phyloP scores from a whole-genome alignment of 1,284 basidiomycete species.

The Tremellales sp. region DNA sequence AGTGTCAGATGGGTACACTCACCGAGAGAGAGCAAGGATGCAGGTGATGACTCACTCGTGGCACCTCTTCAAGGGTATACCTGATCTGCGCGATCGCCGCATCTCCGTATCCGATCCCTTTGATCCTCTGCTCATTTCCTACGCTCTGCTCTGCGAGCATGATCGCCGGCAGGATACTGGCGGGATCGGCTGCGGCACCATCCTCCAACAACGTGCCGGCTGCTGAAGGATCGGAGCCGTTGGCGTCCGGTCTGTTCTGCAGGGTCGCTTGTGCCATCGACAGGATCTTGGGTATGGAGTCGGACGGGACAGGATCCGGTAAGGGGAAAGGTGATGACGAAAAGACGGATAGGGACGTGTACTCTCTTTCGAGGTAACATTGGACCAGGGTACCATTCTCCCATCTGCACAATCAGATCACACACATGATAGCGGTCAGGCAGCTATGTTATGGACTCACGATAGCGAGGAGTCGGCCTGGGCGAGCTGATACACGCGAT shows the following conservation, averaged over 20 bases:
- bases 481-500: conserved; percentile 18
- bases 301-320: conserved; percentile 46
- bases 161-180: conserved; percentile 73
- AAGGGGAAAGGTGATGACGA: conserved; percentile 14
- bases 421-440: background rate
- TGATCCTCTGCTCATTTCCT: conserved; percentile 21
- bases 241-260: conserved; percentile 31
- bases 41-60: conserved; percentile 47
- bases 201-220: conserved; percentile 50
- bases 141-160: conserved; percentile 57
- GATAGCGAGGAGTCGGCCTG: background rate
- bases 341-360: conserved; percentile 7
- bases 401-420: background rate
- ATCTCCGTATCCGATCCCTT: conserved; percentile 57
- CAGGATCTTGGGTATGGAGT: conserved; percentile 54
- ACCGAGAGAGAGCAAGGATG: background rate
- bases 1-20: background rate
- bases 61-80: conserved; percentile 63
- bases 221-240: conserved; percentile 54
- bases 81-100: conserved; percentile 69
- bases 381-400: background rate
- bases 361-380: background rate
- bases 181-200: conserved; percentile 74
- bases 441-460: conserved; percentile 1
- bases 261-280: conserved; percentile 52